Evolutionary conservation across 495 filamentous ascomycete genomes (phyloP), one percentile per base, ranked within the genome.

Genomic region (Letharia columbiana): DNA sequence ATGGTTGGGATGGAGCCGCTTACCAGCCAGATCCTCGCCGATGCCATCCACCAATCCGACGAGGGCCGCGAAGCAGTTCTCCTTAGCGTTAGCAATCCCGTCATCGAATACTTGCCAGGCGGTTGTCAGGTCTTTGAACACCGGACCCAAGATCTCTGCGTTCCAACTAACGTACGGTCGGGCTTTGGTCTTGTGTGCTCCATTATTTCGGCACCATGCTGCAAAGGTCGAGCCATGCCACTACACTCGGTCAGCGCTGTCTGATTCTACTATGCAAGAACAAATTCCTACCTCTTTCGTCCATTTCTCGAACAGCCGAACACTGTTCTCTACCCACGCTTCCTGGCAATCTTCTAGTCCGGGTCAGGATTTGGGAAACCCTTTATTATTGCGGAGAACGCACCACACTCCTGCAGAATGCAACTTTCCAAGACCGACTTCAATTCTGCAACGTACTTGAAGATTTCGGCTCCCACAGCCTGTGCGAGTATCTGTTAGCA

Each of bases 181-280:
- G 2, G 6, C 23, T 37, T 17, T 59, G 40, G 63, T 56, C 1
- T 6, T 23, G n/a, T 45, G 23, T 10, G 31, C 63, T 28, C 63
- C 49, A 18, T 47, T 7, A 10, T 52, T 58, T 35, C 63, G 63
- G 15, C 49, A 57, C 37, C n/a, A 65, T 33, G 63, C 63, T 12
- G 23, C 54, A 37, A 65, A 65, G 17, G 52, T 42, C 13, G 20
- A 1, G 20, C 1, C 3, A 45, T 56, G 35, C 40, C 41, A 57
- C 50, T 65, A 12, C 31, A 50, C 10, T 15, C 28, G 4, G 10
- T 31, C 20, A 39, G 20, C 2, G n/a, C 47, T 13, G 7, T 54
- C 9, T 23, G 12, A 18, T 13, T 10, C 12, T 17, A 23, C 39
- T 20, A 18, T 23, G 23, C n/a, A 52, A 31, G 11, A 0, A n/a